Evolutionary conservation across 805 yeast genomes (phyloP).

Genomic region (Metschnikowia hibisci): DNA sequence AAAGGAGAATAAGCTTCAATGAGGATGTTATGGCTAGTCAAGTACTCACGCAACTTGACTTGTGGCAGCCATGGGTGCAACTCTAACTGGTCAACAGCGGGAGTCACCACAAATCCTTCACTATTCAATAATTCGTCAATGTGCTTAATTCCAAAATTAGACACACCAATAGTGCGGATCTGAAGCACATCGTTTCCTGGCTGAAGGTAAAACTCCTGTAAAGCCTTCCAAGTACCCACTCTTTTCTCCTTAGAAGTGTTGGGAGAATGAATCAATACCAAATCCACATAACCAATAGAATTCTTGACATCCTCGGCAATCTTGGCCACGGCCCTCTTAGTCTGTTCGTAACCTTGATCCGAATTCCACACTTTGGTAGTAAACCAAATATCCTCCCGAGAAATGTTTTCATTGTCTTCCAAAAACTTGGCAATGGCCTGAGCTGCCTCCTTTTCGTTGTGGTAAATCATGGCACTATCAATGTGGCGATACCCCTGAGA

Average conservation of each 20-base stretch:
- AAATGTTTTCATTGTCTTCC: slow-evolving; percentile 31
- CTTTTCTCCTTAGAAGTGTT: slow-evolving; percentile 35
- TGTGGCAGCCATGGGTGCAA: slow-evolving; percentile 81
- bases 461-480: slow-evolving; percentile 68
- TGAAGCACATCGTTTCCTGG: slow-evolving; percentile 49
- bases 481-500: slow-evolving; percentile 67
- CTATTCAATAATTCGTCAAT: slow-evolving; percentile 57
- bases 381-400: slow-evolving; percentile 34
- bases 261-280: slow-evolving; percentile 54
- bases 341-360: slow-evolving; percentile 43
- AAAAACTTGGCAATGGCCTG: slow-evolving; percentile 55
- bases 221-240: slow-evolving; percentile 63
- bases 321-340: slow-evolving; percentile 54
- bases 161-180: slow-evolving; percentile 70
- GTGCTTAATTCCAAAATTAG: slow-evolving; percentile 63
- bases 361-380: slow-evolving; percentile 32
- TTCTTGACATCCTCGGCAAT: slow-evolving; percentile 49
- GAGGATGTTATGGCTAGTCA: slow-evolving; percentile 50
- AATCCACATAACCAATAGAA: slow-evolving; percentile 37
- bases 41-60: slow-evolving; percentile 57
- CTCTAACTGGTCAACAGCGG: slow-evolving; percentile 80
- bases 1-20: slow-evolving; percentile 82
- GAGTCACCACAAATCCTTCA: slow-evolving; percentile 44
- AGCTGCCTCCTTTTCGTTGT: slow-evolving; percentile 59
- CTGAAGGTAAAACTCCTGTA: slow-evolving; percentile 62